Conservation (phyloP, 2,329 filamentous ascomycete species). For the Monosporascus cannonballus region DNA sequence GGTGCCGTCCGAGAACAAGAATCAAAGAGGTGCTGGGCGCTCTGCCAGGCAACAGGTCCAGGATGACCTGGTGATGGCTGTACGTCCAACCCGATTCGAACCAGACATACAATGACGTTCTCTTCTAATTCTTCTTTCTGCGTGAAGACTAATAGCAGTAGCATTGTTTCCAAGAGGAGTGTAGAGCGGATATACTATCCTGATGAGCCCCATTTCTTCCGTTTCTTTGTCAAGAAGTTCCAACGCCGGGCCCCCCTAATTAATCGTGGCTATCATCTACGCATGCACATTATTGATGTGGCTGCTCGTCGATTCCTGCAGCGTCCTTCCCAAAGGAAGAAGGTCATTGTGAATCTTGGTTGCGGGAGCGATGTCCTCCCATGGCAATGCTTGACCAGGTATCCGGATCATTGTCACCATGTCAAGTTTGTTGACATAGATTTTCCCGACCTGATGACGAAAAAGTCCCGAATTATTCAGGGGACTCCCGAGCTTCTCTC, state of each 20-base stretch:
- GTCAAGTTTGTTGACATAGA: slow-evolving; percentile 78
- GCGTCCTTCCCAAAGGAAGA: slow-evolving; percentile 46
- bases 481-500: slow-evolving; percentile 54
- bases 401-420: slow-evolving; percentile 50
- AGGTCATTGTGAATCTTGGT: slow-evolving; percentile 76
- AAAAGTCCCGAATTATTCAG: slow-evolving; percentile 64
- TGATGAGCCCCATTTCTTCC: slow-evolving; percentile 74
- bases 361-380: slow-evolving; percentile 88
- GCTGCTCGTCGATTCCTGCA: slow-evolving; percentile 69
- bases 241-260: slow-evolving; percentile 81
- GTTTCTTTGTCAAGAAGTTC: slow-evolving; percentile 80
- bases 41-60: slow-evolving; percentile 27
- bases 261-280: slow-evolving; percentile 83
- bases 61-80: slow-evolving; percentile 48
- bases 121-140: slow-evolving; percentile 3
- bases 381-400: slow-evolving; percentile 71
- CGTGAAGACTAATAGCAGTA: slow-evolving; percentile 76
- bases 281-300: slow-evolving; percentile 75
- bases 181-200: slow-evolving; percentile 85
- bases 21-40: slow-evolving; percentile 7
- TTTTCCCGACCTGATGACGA: slow-evolving; percentile 71
- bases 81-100: slow-evolving; percentile 24
- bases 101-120: background rate
- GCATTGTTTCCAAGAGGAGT: slow-evolving; percentile 86
- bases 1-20: slow-evolving; percentile 5